These are phyloP conservation scores for Pochonia chlamydosporia DNA, from an alignment of 2,329 filamentous ascomycete genomes.

Conservation along the genomic window DNA sequence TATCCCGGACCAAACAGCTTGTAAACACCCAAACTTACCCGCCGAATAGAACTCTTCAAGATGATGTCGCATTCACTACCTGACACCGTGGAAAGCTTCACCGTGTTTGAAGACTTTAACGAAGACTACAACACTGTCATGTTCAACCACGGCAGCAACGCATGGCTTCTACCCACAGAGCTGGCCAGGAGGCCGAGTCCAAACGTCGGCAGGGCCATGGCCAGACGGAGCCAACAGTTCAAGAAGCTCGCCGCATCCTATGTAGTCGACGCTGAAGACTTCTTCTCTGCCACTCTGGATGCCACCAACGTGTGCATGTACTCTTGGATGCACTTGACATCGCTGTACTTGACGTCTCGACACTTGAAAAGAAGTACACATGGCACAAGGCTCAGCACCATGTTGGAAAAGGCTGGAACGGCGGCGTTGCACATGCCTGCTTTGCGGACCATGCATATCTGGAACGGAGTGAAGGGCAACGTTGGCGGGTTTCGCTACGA, in stretches of 20 bases:
- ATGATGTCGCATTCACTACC: background rate
- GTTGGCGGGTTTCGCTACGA: background rate
- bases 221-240: background rate
- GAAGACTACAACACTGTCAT: background rate
- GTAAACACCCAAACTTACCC: background rate
- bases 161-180: too few relatives aligned
- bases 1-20: too few relatives aligned
- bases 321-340: background rate
- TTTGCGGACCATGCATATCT: background rate
- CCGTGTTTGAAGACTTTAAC: constrained; percentile 1
- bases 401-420: background rate
- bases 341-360: background rate
- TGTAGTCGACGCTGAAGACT: background rate
- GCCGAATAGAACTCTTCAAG: background rate
- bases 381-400: background rate
- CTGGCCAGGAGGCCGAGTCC: too few relatives aligned
- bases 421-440: background rate
- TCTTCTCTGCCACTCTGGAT: background rate
- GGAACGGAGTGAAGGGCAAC: background rate
- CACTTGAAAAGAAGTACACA: background rate
- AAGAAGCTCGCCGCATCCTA: background rate
- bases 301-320: background rate
- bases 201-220: background rate
- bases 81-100: background rate
- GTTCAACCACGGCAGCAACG: too few relatives aligned